Conservation (phyloP, 208 protist genomes). For the Leishmania lainsoni region DNA sequence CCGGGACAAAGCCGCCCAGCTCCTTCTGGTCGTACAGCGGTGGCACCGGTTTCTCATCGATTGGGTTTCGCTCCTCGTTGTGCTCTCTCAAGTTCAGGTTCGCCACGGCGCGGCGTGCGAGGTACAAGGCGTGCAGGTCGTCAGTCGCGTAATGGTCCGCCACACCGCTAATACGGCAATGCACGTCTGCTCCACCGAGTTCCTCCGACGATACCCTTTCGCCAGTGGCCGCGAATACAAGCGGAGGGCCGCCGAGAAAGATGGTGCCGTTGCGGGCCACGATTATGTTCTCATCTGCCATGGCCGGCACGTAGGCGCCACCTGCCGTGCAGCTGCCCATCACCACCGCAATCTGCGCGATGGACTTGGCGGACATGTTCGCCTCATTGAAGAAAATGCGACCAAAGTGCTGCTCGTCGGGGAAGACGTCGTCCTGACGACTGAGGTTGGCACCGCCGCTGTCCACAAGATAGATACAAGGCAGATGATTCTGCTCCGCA, state of each 20-base stretch:
- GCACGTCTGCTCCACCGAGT: slow-evolving; percentile 95
- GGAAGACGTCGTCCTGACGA: slow-evolving; percentile 94
- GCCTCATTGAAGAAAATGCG: slow-evolving; percentile 98
- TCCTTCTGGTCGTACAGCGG: slow-evolving; percentile 85
- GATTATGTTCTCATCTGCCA: slow-evolving; percentile 96
- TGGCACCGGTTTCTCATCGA: slow-evolving; percentile 42
- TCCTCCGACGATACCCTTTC: slow-evolving; percentile 94
- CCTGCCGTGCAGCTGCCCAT: slow-evolving; percentile 98
- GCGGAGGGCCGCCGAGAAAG: slow-evolving; percentile 96
- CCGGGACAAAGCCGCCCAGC: slow-evolving; percentile 92
- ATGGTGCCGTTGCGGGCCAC: slow-evolving; percentile 94
- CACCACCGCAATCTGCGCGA: slow-evolving; percentile 97
- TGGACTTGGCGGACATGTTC: slow-evolving; percentile 92
- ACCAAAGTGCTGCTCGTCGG: slow-evolving; percentile 97
- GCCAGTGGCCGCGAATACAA: slow-evolving; percentile 94
- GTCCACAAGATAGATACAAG: slow-evolving; percentile 98
- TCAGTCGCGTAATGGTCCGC: slow-evolving; percentile 93
- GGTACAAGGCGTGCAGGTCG: slow-evolving; percentile 89
- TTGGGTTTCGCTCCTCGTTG: too few relatives aligned
- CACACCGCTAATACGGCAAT: slow-evolving; percentile 91
- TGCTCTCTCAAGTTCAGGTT: slow-evolving; percentile 30
- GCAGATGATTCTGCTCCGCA: slow-evolving; percentile 93
- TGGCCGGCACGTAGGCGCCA: slow-evolving; percentile 96
- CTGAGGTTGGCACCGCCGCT: slow-evolving; percentile 96
- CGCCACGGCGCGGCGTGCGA: slow-evolving; percentile 84